Base-by-base conservation (phyloP, 805 yeast genomes). In the Candida germanica region DNA sequence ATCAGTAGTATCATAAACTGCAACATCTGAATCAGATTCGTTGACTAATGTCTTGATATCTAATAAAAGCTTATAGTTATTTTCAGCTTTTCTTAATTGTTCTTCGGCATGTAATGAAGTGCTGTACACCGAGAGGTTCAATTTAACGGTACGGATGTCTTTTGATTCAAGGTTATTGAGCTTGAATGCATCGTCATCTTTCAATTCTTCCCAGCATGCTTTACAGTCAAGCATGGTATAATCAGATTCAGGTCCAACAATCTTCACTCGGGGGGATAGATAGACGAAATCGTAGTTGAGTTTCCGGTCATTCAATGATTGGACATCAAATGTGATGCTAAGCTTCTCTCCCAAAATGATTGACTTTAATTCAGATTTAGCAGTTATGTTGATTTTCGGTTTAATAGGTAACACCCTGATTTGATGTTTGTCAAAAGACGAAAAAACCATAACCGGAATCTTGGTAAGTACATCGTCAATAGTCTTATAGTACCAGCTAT, bases 141-240 rank as follows among this genome's bases (percentile, higher is more conserved):
- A 47, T 11, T 22, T 13, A 1, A 26, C 36, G 6, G 29, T 22
- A 12, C 12, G 26, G 1, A 26, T 24, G 1, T 33, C 43, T 1
- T 33, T 26, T n/a, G 35, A 37, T 1, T 45, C 43, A 4, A 51
- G 35, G 1, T 40, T 40, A 4, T 43, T 35, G 20, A 66, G 31
- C 17, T 50, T 49, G 26, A 66, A 42, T 1, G 65, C 55, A 39
- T 63, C 69, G 31, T 67, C 73, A 40, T 67, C 73, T 39, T 67
- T 67, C 28, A 59, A 39, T 5, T 33, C 43, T 15, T 60, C 56
- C 71, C 71, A 67, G 35, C 53, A 54, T 3, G 49, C 49, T 29
- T 48, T 58, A 13, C 38, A 31, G 21, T 41, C 42, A 10, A 44
- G 28, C 20, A 38, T 34, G 15, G 12, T 20, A 3, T 20, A 16